phyloP scores from a whole-genome alignment of 1,284 basidiomycete species.

The Marasmius oreades region DNA sequence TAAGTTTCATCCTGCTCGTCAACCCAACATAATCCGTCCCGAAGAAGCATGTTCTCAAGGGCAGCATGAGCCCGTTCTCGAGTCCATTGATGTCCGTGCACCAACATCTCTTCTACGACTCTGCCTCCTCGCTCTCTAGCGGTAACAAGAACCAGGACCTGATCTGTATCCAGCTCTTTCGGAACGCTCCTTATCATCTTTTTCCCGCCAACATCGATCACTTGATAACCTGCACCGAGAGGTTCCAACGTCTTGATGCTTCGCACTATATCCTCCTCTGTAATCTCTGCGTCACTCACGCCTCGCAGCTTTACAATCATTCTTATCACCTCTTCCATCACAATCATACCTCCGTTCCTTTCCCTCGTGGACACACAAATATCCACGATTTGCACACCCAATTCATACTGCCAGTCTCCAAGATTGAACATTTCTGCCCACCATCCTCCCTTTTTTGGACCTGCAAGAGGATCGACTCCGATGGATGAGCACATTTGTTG shows the following conservation, averaged over 20 bases:
- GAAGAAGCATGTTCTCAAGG: slow-evolving; percentile 84
- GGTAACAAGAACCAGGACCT: slow-evolving; percentile 70
- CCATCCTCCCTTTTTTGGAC: slow-evolving; percentile 83
- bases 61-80: slow-evolving; percentile 72
- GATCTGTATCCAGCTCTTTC: slow-evolving; percentile 81
- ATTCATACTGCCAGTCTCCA: slow-evolving; percentile 94
- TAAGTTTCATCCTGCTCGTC: slow-evolving; percentile 77
- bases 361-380: slow-evolving; percentile 89
- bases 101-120: slow-evolving; percentile 58
- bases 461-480: slow-evolving; percentile 92
- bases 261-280: slow-evolving; percentile 81
- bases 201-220: slow-evolving; percentile 68
- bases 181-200: slow-evolving; percentile 73
- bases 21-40: slow-evolving; percentile 93
- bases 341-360: slow-evolving; percentile 89
- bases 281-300: slow-evolving; percentile 58
- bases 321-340: slow-evolving; percentile 80
- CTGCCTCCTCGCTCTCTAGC: slow-evolving; percentile 68
- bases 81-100: slow-evolving; percentile 71
- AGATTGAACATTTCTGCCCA: slow-evolving; percentile 85
- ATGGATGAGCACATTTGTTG: slow-evolving; percentile 95
- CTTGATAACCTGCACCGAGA: slow-evolving; percentile 86
- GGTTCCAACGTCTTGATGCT: slow-evolving; percentile 89
- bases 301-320: slow-evolving; percentile 77
- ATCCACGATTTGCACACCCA: slow-evolving; percentile 96